Evolutionary conservation across 2,329 filamentous ascomycete species (phyloP).

Genomic region (Zasmidium angulare): DNA sequence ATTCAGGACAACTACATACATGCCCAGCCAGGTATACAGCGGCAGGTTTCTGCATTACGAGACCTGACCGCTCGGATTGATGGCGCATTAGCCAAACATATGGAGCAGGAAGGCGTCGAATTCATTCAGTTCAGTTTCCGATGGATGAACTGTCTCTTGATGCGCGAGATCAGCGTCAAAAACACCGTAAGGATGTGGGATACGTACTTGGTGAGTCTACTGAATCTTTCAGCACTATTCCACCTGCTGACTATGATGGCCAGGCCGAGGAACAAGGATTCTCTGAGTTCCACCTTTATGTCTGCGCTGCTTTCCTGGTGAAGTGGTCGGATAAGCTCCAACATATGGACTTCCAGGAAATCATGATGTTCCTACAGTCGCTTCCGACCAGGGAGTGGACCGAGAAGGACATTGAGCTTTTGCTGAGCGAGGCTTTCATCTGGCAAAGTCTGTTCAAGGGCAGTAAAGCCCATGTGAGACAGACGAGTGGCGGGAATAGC

Average conservation of each 20-base stretch:
- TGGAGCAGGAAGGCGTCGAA: slow-evolving; percentile 88
- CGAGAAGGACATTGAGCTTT: slow-evolving; percentile 94
- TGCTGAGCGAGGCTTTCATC: slow-evolving; percentile 95
- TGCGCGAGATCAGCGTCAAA: slow-evolving; percentile 94
- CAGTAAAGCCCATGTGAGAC: slow-evolving; percentile 76
- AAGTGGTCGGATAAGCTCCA: slow-evolving; percentile 96
- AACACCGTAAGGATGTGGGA: slow-evolving; percentile 99
- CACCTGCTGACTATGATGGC: slow-evolving; percentile 2
- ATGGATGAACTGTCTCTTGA: slow-evolving; percentile 99
- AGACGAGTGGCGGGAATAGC: slow-evolving; percentile 19
- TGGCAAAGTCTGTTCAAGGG: slow-evolving; percentile 98
- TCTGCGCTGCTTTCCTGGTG: slow-evolving; percentile 94
- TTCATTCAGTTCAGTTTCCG: slow-evolving; percentile 99
- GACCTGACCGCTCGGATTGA: slow-evolving; percentile 93
- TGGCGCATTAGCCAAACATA: slow-evolving; percentile 75
- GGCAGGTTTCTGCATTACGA: slow-evolving; percentile 83
- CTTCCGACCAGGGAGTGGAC: slow-evolving; percentile 92
- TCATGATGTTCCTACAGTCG: slow-evolving; percentile 99
- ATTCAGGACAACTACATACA: slow-evolving; percentile 99
- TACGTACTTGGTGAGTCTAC: slow-evolving; percentile 79
- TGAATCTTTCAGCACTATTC: background rate
- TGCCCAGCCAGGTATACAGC: slow-evolving; percentile 92
- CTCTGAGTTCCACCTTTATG: slow-evolving; percentile 96
- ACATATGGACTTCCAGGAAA: slow-evolving; percentile 97
- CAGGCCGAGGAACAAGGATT: slow-evolving; percentile 98